Evolutionary conservation across 2,329 filamentous ascomycete genomes (phyloP).

Genomic region (Alternaria incomplexa): DNA sequence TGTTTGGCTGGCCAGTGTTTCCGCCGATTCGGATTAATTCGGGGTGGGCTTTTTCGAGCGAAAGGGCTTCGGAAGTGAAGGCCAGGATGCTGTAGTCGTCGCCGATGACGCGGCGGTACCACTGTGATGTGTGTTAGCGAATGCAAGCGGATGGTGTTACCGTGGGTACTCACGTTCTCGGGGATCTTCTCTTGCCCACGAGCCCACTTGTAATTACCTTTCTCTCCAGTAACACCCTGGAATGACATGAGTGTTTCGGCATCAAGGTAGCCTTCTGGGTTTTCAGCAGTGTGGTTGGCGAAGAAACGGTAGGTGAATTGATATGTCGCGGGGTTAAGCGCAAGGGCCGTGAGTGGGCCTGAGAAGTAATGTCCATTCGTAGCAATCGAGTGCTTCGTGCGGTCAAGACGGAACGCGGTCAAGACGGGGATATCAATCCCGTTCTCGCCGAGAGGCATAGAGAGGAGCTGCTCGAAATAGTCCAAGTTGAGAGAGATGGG

Average conservation of each 20-base stretch:
- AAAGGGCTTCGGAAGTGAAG: neutral
- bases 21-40: slow-evolving; percentile 22
- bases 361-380: slow-evolving; percentile 21
- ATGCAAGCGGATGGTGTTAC: neutral
- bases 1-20: slow-evolving; percentile 25
- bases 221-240: slow-evolving; percentile 25
- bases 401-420: slow-evolving; percentile 20
- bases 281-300: slow-evolving; percentile 28
- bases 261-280: slow-evolving; percentile 23
- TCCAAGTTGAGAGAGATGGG: slow-evolving; percentile 5
- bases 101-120: slow-evolving; percentile 15
- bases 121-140: slow-evolving; percentile 16
- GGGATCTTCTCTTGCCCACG: slow-evolving; percentile 26
- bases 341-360: slow-evolving; percentile 23
- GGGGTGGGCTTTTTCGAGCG: slow-evolving; percentile 18
- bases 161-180: slow-evolving; percentile 23
- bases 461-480: slow-evolving; percentile 7
- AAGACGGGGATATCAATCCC: slow-evolving; percentile 4
- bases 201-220: slow-evolving; percentile 23
- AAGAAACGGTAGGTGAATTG: slow-evolving; percentile 20
- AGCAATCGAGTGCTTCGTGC: slow-evolving; percentile 22
- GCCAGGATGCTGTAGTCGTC: slow-evolving; percentile 14
- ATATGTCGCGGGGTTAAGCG: slow-evolving; percentile 15
- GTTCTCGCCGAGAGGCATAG: slow-evolving; percentile 9
- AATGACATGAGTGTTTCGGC: slow-evolving; percentile 25